Percentiles rank a stretch among this genome's conserved stretches.
Evolutionary conservation across 2,329 filamentous ascomycete species (phyloP).

Genomic region (Chrysosporium queenslandicum): DNA sequence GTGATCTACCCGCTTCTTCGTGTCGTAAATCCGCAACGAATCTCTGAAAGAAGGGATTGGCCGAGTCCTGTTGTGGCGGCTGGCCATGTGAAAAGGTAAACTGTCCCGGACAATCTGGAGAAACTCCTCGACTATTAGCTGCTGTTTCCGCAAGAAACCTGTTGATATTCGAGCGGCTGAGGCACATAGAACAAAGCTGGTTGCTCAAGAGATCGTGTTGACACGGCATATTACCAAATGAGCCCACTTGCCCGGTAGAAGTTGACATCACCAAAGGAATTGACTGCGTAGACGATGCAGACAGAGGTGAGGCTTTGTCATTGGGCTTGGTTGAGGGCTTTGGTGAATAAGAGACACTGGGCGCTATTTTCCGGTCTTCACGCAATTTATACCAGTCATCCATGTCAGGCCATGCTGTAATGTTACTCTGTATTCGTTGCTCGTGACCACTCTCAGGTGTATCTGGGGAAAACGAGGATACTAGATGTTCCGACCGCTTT

Average conservation of each 20-base stretch:
- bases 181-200: slow-evolving; percentile 6
- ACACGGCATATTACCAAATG: slow-evolving; percentile 1
- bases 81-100: slow-evolving; percentile 15
- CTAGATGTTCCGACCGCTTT: slow-evolving; percentile 18
- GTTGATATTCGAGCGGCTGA: slow-evolving; percentile 20
- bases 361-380: background rate
- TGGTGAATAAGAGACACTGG: background rate
- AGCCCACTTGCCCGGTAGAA: background rate
- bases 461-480: slow-evolving; percentile 27
- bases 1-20: slow-evolving; percentile 11
- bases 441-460: slow-evolving; percentile 20
- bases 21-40: slow-evolving; percentile 18
- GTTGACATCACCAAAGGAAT: slow-evolving; percentile 18
- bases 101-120: slow-evolving; percentile 34
- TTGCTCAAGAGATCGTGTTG: slow-evolving; percentile 8
- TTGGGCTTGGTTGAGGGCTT: background rate
- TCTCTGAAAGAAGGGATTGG: slow-evolving; percentile 21
- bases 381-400: slow-evolving; percentile 11
- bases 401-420: slow-evolving; percentile 19
- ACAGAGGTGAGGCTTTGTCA: slow-evolving; percentile 13
- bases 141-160: slow-evolving; percentile 8
- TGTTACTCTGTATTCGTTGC: slow-evolving; percentile 13
- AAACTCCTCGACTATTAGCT: slow-evolving; percentile 34
- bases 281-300: slow-evolving; percentile 16
- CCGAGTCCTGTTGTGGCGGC: slow-evolving; percentile 4